These are phyloP conservation scores for Lodderomyces beijingensis DNA, from an alignment of 1,139 yeast genomes.

Conservation along the genomic window DNA sequence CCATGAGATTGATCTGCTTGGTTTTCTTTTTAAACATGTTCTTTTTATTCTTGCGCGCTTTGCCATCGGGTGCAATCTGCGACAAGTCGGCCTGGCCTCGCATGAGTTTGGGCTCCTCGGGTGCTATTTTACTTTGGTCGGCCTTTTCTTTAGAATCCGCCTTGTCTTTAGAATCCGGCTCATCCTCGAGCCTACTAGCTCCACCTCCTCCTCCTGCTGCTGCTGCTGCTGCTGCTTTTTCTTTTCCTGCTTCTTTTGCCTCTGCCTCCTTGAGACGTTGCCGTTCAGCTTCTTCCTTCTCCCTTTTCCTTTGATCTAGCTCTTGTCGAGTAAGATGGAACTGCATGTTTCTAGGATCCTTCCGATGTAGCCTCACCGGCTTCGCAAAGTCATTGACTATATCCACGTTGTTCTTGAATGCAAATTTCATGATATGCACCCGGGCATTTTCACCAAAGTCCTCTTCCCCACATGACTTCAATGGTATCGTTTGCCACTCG, in stretches of 20 bases:
- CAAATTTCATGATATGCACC: slow-evolving; percentile 80
- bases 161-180: slow-evolving; percentile 4
- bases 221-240: slow-evolving; percentile 15
- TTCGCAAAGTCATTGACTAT: slow-evolving; percentile 66
- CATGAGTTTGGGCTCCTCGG: slow-evolving; percentile 12
- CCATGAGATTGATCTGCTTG: slow-evolving; percentile 73
- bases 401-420: slow-evolving; percentile 65
- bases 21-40: slow-evolving; percentile 74
- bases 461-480: slow-evolving; percentile 68
- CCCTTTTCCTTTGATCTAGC: slow-evolving; percentile 54
- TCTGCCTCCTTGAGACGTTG: slow-evolving; percentile 16
- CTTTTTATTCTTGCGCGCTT: slow-evolving; percentile 68
- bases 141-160: slow-evolving; percentile 13
- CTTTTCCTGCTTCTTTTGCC: slow-evolving; percentile 16
- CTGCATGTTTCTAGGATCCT: slow-evolving; percentile 87
- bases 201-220: slow-evolving; percentile 10
- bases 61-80: slow-evolving; percentile 91
- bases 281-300: slow-evolving; percentile 35
- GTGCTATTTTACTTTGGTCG: slow-evolving; percentile 13
- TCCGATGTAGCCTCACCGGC: slow-evolving; percentile 85
- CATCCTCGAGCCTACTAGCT: slow-evolving; percentile 37
- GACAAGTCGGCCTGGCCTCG: slow-evolving; percentile 44
- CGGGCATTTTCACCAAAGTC: slow-evolving; percentile 66
- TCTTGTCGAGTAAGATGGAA: slow-evolving; percentile 70
- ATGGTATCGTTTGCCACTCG: slow-evolving; percentile 58